Conservation (phyloP, 2,329 filamentous ascomycete genomes). For the Fusarium agapanthi region DNA sequence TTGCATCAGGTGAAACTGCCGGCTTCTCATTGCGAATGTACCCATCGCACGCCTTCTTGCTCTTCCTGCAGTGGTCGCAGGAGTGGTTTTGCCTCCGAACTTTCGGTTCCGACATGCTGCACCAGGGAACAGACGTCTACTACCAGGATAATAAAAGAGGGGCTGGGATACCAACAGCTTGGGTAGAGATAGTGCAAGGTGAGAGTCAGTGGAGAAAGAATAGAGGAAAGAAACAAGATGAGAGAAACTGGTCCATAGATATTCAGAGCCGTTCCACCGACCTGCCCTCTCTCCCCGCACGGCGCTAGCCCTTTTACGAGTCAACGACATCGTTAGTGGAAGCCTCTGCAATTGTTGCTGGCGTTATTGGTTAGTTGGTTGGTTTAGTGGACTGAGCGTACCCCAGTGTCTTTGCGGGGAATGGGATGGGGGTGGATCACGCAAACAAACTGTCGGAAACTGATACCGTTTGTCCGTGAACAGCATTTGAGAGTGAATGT, state of each 20-base stretch:
- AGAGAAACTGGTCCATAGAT: not conserved
- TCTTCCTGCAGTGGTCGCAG: not conserved
- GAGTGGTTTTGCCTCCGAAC: not conserved
- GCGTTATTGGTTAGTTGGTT: not conserved
- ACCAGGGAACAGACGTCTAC: not conserved
- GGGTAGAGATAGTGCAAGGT: not conserved
- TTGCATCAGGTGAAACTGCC: not conserved
- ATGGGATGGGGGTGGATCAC: not conserved
- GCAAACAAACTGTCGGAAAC: not conserved
- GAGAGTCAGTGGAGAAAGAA: not conserved
- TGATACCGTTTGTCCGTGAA: not conserved
- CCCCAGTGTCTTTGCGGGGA: not conserved
- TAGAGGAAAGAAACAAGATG: not conserved
- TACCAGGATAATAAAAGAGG: not conserved
- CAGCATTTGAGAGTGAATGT: not conserved
- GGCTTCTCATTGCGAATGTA: not conserved
- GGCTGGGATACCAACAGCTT: not conserved
- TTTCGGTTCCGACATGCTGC: not conserved
- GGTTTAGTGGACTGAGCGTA: not conserved
- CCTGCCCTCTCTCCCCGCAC: not conserved
- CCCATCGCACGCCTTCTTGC: not conserved
- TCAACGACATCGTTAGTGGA: not conserved
- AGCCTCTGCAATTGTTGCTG: not conserved
- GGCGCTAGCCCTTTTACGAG: not conserved
- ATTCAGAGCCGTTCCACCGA: not conserved